phyloP scores from a whole-genome alignment of 768 basidiomycete genomes.

The Hygrophoropsis aurantiaca region DNA sequence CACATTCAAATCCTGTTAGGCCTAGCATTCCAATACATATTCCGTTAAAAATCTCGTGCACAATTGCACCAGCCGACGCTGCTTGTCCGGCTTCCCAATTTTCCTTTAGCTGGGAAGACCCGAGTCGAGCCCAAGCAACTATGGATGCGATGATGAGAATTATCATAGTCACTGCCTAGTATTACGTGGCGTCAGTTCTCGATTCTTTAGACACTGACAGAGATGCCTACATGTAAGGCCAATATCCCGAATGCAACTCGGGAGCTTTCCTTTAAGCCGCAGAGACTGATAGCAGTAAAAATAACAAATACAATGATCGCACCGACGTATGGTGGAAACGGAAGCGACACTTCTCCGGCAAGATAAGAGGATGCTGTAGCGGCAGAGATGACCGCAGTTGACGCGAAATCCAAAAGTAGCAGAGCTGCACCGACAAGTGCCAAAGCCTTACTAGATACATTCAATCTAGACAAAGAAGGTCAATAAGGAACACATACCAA shows the following conservation, averaged over 20 bases:
- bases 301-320: slow-evolving; percentile 53
- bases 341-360: slow-evolving; percentile 57
- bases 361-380: slow-evolving; percentile 71
- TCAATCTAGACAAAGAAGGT: slow-evolving; percentile 39
- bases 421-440: slow-evolving; percentile 67
- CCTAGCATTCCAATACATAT: slow-evolving; percentile 72
- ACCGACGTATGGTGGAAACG: slow-evolving; percentile 54
- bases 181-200: slow-evolving; percentile 2
- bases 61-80: slow-evolving; percentile 24
- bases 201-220: neutral
- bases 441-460: slow-evolving; percentile 60
- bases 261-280: slow-evolving; percentile 63
- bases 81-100: slow-evolving; percentile 52
- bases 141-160: slow-evolving; percentile 49
- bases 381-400: slow-evolving; percentile 71
- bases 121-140: slow-evolving; percentile 52
- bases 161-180: slow-evolving; percentile 58
- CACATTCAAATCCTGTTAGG: slow-evolving; percentile 71
- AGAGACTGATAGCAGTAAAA: slow-evolving; percentile 55
- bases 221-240: slow-evolving; percentile 51
- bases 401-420: slow-evolving; percentile 68
- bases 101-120: slow-evolving; percentile 43
- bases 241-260: slow-evolving; percentile 58
- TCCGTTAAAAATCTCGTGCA: slow-evolving; percentile 59
- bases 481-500: neutral